Evolutionary conservation across 2,329 filamentous ascomycete genomes (phyloP).

Genomic region (Paracoccidioides brasiliensis): DNA sequence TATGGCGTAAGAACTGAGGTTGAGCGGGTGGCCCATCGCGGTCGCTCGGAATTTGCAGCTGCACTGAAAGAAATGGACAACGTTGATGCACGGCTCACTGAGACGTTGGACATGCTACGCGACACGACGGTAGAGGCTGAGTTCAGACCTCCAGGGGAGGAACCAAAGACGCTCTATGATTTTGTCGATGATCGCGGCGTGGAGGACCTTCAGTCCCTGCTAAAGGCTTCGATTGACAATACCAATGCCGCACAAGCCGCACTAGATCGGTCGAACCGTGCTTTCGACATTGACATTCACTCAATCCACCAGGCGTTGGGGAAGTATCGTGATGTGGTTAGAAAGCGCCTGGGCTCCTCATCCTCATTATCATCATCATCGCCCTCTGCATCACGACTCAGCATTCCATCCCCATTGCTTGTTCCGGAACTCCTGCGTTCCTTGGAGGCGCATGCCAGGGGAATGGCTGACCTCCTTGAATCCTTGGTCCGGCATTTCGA

Average conservation of each 20-base stretch:
- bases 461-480: constrained; percentile 68
- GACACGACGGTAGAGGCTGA: constrained; percentile 46
- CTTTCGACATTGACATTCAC: constrained; percentile 63
- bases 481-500: constrained; percentile 83
- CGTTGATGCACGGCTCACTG: constrained; percentile 44
- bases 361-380: constrained; percentile 23
- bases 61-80: constrained; percentile 45
- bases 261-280: constrained; percentile 41
- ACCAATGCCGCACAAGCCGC: constrained; percentile 48
- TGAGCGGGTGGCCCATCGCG: constrained; percentile 29
- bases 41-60: constrained; percentile 33
- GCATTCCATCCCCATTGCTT: constrained; percentile 24
- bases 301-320: constrained; percentile 47
- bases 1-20: constrained; percentile 32
- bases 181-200: constrained; percentile 54
- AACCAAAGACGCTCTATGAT: constrained; percentile 48
- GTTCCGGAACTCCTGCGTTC: constrained; percentile 45
- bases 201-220: constrained; percentile 41
- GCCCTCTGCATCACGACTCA: constrained; percentile 18
- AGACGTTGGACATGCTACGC: constrained; percentile 42
- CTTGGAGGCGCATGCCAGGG: constrained; percentile 61
- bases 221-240: constrained; percentile 48
- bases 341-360: constrained; percentile 10
- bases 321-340: constrained; percentile 27
- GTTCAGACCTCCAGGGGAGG: constrained; percentile 37